phyloP scores from a whole-genome alignment of 192 early-diverging fungal genomes.

The Umbelopsis isabellina region DNA sequence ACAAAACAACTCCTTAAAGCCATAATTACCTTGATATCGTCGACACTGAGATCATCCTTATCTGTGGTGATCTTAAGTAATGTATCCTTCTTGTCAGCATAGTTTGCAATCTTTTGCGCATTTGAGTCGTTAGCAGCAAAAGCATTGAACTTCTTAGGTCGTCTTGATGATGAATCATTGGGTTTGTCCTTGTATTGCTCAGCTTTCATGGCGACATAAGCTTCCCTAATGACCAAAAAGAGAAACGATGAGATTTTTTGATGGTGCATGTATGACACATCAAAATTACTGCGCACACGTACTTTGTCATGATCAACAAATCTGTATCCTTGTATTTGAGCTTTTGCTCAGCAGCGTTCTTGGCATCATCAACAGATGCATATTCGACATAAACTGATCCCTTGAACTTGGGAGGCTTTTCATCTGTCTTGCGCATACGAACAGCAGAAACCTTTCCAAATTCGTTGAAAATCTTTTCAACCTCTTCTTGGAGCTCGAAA shows the following conservation, averaged over 20 bases:
- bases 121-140: constrained; percentile 4
- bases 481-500: constrained; percentile 42
- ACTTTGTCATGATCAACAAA: constrained; percentile 52
- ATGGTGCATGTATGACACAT: background rate
- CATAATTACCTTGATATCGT: constrained; percentile 11
- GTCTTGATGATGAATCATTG: background rate
- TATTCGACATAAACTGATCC: constrained; percentile 61
- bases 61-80: background rate
- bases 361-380: constrained; percentile 48
- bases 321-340: constrained; percentile 47
- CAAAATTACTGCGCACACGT: constrained; percentile 16
- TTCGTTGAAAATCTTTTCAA: constrained; percentile 44
- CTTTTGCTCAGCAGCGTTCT: constrained; percentile 47
- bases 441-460: constrained; percentile 50
- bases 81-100: background rate
- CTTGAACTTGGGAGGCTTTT: constrained; percentile 36
- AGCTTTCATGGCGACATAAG: constrained; percentile 19
- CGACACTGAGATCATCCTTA: background rate
- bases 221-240: constrained; percentile 4
- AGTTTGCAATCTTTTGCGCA: background rate
- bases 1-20: background rate
- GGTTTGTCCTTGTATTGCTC: constrained; percentile 32
- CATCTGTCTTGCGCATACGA: constrained; percentile 31
- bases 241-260: background rate
- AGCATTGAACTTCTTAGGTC: constrained; percentile 24